Evolutionary conservation across 1,139 yeast species (phyloP), one percentile per base, ranked within the genome.

Genomic region (Suhomyces yuchorum): DNA sequence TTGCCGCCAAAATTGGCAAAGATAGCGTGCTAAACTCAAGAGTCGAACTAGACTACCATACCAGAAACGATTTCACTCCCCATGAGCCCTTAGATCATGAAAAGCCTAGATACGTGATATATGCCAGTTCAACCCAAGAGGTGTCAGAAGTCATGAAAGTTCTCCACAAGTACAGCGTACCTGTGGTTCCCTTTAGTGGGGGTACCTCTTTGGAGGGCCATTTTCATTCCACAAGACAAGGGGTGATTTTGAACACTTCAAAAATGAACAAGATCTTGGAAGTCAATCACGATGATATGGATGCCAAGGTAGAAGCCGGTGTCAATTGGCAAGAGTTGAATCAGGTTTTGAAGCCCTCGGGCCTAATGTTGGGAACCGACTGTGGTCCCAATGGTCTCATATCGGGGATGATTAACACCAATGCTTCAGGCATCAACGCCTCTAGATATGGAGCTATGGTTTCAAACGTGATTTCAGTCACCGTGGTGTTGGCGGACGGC

Each of bases 101-200:
- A 47, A 57, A 55, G 18, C 78, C 80, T 2, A 57, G 55, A 46
- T 71, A 63, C 51, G 62, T 75, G 7, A 55, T 73, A 2, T 75
- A 71, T 46, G 75, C 76, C 0, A 54, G 51, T 6, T 55, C 71
- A 4, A 75, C 79, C 0, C 66, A 69, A 40, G 66, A 73, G 46
- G 76, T 74, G 1, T 68, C 76, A 3, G 53, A 59, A 37, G 58
- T 67, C 7, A 62, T 75, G 68, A 66, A 64, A 46, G 58, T 71
- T 5, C 60, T 70, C 40, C 63, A 70, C 52, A 52, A 67, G 40
- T 66, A 65, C 52, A 60, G 56, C 26, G 77, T 74, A 0, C 80
- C 80, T 0, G 74, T 73, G 19, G 87, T 90, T 23, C 96, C 96
- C 6, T 88, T 78, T 59, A 78, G 90, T 1, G 80, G 78, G 0